Conservation (phyloP, 192 early-diverging fungal species). For the Coemansia aciculifera region DNA sequence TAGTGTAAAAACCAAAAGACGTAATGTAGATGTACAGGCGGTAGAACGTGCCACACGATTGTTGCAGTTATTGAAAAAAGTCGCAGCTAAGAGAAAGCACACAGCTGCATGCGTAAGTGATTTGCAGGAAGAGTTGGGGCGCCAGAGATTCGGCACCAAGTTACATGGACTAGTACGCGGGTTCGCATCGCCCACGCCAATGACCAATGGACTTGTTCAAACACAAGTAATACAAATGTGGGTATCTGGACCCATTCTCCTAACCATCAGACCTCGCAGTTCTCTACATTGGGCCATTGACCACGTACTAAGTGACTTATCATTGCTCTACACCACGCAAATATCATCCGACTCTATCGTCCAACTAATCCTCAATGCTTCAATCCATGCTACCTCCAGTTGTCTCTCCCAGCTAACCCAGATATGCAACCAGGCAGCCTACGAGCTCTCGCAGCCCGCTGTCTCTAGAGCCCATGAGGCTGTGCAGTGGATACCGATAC, state of each 20-base stretch:
- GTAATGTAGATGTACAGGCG: neutral
- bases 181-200: neutral
- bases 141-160: conserved; percentile 2
- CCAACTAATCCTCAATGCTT: neutral
- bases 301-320: neutral
- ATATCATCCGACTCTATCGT: neutral
- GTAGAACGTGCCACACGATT: neutral
- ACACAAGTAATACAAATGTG: neutral
- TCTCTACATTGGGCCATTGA: neutral
- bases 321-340: neutral
- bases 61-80: neutral
- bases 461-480: neutral
- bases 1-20: neutral
- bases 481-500: conserved; percentile 8
- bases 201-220: neutral
- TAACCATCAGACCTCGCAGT: conserved; percentile 3
- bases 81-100: neutral
- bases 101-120: neutral
- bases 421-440: conserved; percentile 1
- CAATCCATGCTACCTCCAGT: neutral
- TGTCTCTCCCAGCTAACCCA: neutral
- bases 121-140: neutral
- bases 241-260: neutral
- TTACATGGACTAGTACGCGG: neutral
- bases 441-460: conserved; percentile 3